phyloP scores from a whole-genome alignment of 208 protist species.

The Wallacemonas collosoma region DNA sequence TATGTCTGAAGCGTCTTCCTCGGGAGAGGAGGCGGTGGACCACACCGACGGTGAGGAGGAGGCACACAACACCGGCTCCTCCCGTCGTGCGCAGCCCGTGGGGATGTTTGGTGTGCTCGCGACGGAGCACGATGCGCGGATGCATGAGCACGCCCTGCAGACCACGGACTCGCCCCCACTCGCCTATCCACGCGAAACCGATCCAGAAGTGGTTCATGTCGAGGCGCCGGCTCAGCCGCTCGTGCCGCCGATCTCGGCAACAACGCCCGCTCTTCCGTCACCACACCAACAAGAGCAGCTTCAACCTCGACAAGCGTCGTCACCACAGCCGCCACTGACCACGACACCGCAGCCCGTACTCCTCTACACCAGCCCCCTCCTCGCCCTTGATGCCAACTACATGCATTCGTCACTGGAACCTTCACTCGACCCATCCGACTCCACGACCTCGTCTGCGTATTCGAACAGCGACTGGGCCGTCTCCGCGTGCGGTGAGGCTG shows the following conservation, averaged over 20 bases:
- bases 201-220: not conserved
- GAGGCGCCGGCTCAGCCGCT: not conserved
- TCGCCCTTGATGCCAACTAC: slow-evolving; percentile 12
- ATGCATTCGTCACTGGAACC: not conserved
- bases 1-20: no score
- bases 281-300: not conserved
- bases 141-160: not conserved
- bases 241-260: not conserved
- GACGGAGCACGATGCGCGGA: slow-evolving; percentile 4
- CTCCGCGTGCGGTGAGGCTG: slow-evolving; percentile 22
- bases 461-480: slow-evolving; percentile 23
- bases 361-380: slow-evolving; percentile 15
- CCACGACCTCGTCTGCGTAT: not conserved
- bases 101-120: slow-evolving; percentile 5
- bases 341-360: slow-evolving; percentile 19
- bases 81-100: not conserved
- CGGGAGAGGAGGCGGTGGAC: not conserved
- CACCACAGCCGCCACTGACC: not conserved
- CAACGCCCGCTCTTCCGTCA: not conserved
- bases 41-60: slow-evolving; percentile 9
- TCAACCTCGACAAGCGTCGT: not conserved
- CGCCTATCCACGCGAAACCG: not conserved
- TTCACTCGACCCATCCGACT: not conserved
- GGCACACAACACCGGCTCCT: not conserved
- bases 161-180: not conserved